A percentile compares a stretch with the other conserved stretches of the same genome.
Evolutionary conservation across 345 rosid species (phyloP).

Genomic region (Passiflora organensis): DNA sequence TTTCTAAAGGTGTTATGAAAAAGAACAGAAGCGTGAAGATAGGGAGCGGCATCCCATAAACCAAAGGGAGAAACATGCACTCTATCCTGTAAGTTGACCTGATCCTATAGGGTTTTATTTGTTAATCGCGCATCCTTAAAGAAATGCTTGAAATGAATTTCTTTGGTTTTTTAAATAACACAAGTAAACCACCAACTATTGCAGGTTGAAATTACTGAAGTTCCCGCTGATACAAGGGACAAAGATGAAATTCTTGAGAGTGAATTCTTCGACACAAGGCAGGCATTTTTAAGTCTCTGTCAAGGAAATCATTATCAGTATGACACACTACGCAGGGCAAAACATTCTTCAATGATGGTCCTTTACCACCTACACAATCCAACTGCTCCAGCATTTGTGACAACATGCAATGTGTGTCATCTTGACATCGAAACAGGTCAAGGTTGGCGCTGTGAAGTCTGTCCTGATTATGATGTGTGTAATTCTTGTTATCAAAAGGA

Average conservation of each 20-base stretch:
- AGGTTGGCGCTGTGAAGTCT: constrained; percentile 98
- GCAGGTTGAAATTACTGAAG: constrained; percentile 64
- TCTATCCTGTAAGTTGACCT: too few relatives aligned
- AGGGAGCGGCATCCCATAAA: too few relatives aligned
- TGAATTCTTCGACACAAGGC: constrained; percentile 95
- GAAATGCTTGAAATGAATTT: not conserved
- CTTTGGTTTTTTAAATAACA: constrained; percentile 7
- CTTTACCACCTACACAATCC: constrained; percentile 99
- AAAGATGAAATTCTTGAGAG: constrained; percentile 96
- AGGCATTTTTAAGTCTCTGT: constrained; percentile 96
- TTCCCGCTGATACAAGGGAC: constrained; percentile 79
- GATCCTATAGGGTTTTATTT: too few relatives aligned
- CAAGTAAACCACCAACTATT: constrained; percentile 13
- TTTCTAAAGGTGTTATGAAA: not conserved
- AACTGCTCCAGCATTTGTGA: constrained; percentile 96
- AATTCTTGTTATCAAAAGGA: constrained; percentile 81
- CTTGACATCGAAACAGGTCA: constrained; percentile 97
- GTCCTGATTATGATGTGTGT: constrained; percentile 96
- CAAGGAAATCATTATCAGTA: constrained; percentile 99
- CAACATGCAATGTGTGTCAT: constrained; percentile 77
- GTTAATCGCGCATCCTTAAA: not conserved
- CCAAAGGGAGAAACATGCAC: too few relatives aligned
- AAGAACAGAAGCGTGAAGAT: too few relatives aligned
- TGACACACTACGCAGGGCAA: constrained; percentile 95
- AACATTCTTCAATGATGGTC: constrained; percentile 99